Evolutionary conservation across 768 basidiomycete species (phyloP).

Genomic region (Pisolithus albus): DNA sequence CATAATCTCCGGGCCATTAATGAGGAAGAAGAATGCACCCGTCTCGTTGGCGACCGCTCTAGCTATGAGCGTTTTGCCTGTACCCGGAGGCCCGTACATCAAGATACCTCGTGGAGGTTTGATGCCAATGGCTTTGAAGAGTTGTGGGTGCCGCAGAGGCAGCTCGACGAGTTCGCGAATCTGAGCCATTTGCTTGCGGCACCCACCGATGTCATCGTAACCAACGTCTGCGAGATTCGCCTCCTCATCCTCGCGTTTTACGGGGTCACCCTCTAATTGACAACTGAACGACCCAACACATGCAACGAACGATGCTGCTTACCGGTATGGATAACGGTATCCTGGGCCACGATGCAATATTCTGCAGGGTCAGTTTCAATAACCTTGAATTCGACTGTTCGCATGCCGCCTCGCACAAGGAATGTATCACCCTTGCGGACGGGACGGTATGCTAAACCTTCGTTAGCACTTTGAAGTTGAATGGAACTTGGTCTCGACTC

Average conservation of each 20-base stretch:
- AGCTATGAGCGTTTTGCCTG: constrained; percentile 99
- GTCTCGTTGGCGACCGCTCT: constrained; percentile 99
- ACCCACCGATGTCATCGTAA: constrained; percentile 99
- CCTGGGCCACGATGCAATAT: constrained; percentile 98
- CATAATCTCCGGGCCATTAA: constrained; percentile 99
- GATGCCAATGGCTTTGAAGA: constrained; percentile 99
- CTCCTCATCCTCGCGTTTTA: constrained; percentile 99
- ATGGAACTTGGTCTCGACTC: constrained; percentile 11
- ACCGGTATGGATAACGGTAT: constrained; percentile 95
- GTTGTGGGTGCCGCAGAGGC: constrained; percentile 94
- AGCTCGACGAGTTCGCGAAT: constrained; percentile 99
- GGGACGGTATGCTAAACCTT: constrained; percentile 72
- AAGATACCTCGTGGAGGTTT: constrained; percentile 98
- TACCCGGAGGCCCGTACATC: constrained; percentile 98
- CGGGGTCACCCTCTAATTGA: constrained; percentile 84
- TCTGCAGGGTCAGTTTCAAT: constrained; percentile 97
- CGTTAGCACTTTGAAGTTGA: neutral
- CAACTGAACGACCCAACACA: neutral
- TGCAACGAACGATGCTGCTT: neutral
- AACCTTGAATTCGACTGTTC: constrained; percentile 98
- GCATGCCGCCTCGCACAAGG: constrained; percentile 97
- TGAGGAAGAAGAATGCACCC: constrained; percentile 99
- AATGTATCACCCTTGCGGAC: constrained; percentile 98
- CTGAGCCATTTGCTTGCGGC: constrained; percentile 99
- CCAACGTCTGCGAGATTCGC: constrained; percentile 94